These are phyloP conservation scores for Trypanosoma congolense DNA, from an alignment of 208 protist genomes.

Conservation along the genomic window DNA sequence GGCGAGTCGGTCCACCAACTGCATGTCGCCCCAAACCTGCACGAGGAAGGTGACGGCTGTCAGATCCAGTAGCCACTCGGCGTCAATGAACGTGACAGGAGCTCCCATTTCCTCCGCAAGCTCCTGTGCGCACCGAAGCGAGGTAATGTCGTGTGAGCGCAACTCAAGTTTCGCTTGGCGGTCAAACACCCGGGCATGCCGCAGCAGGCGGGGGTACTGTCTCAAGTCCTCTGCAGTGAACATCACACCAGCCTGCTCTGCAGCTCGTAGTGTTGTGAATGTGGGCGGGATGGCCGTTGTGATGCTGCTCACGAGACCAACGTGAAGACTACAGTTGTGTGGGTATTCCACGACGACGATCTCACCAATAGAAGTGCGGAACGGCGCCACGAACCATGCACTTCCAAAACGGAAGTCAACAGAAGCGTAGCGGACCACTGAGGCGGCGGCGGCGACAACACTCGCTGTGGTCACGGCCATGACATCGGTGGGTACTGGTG, in stretches of 20 bases:
- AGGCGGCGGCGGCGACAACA: constrained; percentile 2
- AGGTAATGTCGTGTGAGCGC: constrained; percentile 56
- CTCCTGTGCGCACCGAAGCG: constrained; percentile 47
- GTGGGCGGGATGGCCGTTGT: constrained; percentile 66
- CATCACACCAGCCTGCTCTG: constrained; percentile 55
- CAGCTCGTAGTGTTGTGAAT: constrained; percentile 35
- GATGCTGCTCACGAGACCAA: constrained; percentile 71
- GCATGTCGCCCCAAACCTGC: constrained; percentile 49
- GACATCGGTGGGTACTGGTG: not conserved
- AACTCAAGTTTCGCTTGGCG: constrained; percentile 67
- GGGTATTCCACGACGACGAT: constrained; percentile 86
- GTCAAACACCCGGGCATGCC: constrained; percentile 76
- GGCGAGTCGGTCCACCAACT: constrained; percentile 50
- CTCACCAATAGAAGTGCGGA: constrained; percentile 63
- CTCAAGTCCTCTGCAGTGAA: constrained; percentile 50
- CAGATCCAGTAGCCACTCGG: constrained; percentile 81
- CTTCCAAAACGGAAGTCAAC: constrained; percentile 86
- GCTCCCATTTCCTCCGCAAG: constrained; percentile 47
- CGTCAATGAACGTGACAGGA: constrained; percentile 64
- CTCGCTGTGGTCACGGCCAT: not conserved
- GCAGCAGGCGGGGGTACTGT: constrained; percentile 59
- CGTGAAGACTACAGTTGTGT: constrained; percentile 53
- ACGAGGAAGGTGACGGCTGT: constrained; percentile 81
- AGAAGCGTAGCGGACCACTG: constrained; percentile 65
- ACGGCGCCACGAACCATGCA: constrained; percentile 82